Evolutionary conservation across 2,329 filamentous ascomycete genomes (phyloP).

Genomic region (Epichloe uncinata): DNA sequence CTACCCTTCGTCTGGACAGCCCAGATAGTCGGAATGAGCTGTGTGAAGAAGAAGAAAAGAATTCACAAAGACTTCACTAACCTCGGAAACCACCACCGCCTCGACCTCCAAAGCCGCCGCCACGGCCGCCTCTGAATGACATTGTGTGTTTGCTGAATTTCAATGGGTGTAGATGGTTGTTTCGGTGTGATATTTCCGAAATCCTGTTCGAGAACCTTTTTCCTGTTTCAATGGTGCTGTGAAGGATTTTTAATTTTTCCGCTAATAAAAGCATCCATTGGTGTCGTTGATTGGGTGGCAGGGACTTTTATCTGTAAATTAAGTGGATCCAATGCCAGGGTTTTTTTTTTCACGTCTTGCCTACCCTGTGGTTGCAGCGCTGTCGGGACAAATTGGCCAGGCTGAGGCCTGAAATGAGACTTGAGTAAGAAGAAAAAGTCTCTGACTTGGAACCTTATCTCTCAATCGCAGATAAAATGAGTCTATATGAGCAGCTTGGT

Average conservation of each 20-base stretch:
- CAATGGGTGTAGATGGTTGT: neutral
- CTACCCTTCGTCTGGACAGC: no score
- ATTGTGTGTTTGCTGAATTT: slow-evolving; percentile 4
- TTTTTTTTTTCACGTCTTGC: neutral
- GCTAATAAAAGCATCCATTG: neutral
- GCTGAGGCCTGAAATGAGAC: no score
- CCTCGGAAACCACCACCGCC: slow-evolving; percentile 10
- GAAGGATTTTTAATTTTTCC: slow-evolving; percentile 6
- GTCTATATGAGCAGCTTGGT: no score
- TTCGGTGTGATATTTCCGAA: neutral
- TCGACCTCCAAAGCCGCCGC: slow-evolving; percentile 10
- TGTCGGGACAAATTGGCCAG: no score
- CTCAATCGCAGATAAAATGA: no score
- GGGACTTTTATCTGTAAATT: neutral
- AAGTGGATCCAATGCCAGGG: no score
- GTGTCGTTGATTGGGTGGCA: slow-evolving; percentile 1
- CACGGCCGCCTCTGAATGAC: slow-evolving; percentile 12
- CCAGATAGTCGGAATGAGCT: no score
- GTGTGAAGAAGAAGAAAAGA: neutral
- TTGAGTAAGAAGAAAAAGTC: no score
- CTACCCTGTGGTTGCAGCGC: neutral
- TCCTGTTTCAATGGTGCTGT: slow-evolving; percentile 1
- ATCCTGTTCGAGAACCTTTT: slow-evolving; percentile 7
- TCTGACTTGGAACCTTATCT: no score
- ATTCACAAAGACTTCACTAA: neutral